phyloP scores from a whole-genome alignment of 176 grass and related monocot species.

The Dendrocalamus sinicus region DNA sequence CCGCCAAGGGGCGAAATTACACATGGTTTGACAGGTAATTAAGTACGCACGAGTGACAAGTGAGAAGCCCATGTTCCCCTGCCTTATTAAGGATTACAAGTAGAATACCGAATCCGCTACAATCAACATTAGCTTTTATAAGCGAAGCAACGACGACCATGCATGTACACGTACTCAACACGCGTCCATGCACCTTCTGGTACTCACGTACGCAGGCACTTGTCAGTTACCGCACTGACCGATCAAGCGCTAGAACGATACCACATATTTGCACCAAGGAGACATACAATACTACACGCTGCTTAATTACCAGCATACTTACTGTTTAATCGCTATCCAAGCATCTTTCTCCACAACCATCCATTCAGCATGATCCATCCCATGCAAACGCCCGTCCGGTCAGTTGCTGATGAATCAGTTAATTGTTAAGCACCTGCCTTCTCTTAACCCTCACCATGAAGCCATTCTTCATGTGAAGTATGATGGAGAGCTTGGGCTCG shows the following conservation, averaged over 20 bases:
- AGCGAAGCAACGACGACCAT: background rate
- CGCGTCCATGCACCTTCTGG: no score
- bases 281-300: background rate
- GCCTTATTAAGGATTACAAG: background rate
- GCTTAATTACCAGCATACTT: background rate
- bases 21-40: background rate
- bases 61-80: background rate
- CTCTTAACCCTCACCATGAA: conserved; percentile 45
- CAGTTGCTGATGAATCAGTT: background rate
- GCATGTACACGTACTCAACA: background rate
- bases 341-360: background rate
- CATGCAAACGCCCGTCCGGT: background rate
- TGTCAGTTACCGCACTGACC: background rate
- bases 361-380: background rate
- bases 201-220: background rate
- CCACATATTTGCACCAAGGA: background rate
- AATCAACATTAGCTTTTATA: background rate
- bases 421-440: conserved; percentile 4
- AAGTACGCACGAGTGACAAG: background rate
- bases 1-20: no score
- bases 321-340: background rate
- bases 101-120: background rate
- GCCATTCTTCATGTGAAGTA: conserved; percentile 63
- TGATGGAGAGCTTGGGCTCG: conserved; percentile 61
- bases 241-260: background rate